These are phyloP conservation scores for Hypoxylon sp. DNA, from an alignment of 2,329 filamentous ascomycete genomes.

Conservation along the genomic window DNA sequence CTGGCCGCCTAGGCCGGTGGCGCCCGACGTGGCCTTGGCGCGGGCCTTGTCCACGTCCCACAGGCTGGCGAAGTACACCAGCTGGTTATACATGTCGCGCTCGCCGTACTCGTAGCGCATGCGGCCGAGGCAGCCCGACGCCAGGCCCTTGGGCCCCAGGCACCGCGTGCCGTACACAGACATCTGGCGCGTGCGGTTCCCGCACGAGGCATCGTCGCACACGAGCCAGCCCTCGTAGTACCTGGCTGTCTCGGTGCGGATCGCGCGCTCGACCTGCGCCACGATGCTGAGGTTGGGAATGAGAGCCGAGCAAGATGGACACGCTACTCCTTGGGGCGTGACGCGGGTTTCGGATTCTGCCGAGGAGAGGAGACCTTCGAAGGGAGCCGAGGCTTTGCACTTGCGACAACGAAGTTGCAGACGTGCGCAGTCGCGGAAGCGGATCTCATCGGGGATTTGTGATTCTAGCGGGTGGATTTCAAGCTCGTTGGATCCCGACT, in stretches of 20 bases:
- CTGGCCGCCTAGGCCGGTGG: conserved; percentile 54
- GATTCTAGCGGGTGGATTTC: conserved; percentile 94
- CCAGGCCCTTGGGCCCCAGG: conserved; percentile 86
- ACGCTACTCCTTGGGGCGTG: conserved; percentile 80
- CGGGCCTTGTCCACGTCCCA: conserved; percentile 92
- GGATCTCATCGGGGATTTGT: conserved; percentile 90
- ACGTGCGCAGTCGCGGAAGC: conserved; percentile 85
- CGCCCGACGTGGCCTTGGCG: conserved; percentile 61
- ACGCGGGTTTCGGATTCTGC: conserved; percentile 64
- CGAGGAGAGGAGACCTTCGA: conserved; percentile 78
- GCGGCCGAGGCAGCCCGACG: conserved; percentile 83
- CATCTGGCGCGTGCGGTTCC: conserved; percentile 89
- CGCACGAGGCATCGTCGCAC: conserved; percentile 90
- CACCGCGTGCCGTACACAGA: conserved; percentile 93
- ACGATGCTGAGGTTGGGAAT: conserved; percentile 81
- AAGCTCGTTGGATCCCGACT: conserved; percentile 65
- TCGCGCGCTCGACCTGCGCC: conserved; percentile 87
- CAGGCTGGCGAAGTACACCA: conserved; percentile 85
- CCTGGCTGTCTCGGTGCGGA: conserved; percentile 80
- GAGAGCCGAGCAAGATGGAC: conserved; percentile 74
- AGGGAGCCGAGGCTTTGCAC: conserved; percentile 79
- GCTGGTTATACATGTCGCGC: conserved; percentile 93
- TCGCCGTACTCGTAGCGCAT: conserved; percentile 92
- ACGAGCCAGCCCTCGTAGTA: conserved; percentile 96
- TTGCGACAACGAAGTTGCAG: conserved; percentile 83